Conservation (phyloP, 2,329 filamentous ascomycete genomes). For the Cytospora piceicola region DNA sequence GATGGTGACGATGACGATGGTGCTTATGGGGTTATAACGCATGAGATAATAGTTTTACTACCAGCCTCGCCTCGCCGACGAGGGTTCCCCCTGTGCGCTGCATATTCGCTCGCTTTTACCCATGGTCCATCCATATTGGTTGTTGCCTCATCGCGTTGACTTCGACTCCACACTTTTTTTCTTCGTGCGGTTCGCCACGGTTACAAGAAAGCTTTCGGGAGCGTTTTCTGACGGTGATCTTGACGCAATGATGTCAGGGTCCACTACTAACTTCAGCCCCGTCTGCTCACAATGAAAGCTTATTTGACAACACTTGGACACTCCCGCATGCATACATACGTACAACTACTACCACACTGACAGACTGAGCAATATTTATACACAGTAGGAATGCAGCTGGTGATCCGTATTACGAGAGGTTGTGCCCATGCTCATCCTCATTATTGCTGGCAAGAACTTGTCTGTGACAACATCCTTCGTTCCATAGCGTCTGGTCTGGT, state of each 20-base stretch:
- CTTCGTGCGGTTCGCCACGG: neutral
- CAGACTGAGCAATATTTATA: no score
- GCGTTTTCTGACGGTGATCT: neutral
- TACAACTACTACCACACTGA: no score
- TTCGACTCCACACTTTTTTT: neutral
- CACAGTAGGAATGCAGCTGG: no score
- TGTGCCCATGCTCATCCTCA: neutral
- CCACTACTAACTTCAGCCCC: slow-evolving; percentile 3
- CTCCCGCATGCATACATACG: neutral
- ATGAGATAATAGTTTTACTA: neutral
- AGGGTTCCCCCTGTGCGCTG: neutral
- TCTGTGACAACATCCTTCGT: neutral
- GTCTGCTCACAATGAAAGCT: slow-evolving; percentile 22
- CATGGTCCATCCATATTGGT: neutral
- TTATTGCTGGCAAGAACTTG: neutral
- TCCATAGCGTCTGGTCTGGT: neutral
- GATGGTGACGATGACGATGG: no score
- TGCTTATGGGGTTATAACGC: neutral
- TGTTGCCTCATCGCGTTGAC: neutral
- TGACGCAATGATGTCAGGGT: slow-evolving; percentile 20
- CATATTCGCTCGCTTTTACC: neutral
- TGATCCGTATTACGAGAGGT: no score
- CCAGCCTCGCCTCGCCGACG: neutral
- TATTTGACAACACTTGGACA: neutral
- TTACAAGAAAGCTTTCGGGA: neutral